A percentile compares a stretch with the other conserved stretches of the same genome.
Conservation (phyloP, 768 basidiomycete genomes). For the Inosperma sp. region DNA sequence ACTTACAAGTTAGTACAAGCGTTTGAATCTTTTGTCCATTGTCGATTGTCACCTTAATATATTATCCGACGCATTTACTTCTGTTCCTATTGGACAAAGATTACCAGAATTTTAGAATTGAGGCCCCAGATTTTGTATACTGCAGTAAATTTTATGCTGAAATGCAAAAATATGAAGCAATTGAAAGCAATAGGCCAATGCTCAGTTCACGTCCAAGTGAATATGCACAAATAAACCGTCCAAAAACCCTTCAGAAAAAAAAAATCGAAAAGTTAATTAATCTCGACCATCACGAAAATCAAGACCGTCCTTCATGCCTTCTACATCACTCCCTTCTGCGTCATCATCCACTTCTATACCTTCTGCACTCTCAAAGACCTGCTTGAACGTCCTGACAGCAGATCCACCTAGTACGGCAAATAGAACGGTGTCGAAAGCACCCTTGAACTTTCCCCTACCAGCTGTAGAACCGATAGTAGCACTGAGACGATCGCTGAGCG, state of each 20-base stretch:
- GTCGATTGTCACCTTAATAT: too few species aligned
- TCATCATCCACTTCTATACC: constrained; percentile 15
- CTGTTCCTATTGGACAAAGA: too few species aligned
- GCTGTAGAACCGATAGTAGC: neutral
- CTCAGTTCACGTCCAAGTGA: too few species aligned
- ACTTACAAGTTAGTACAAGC: too few species aligned
- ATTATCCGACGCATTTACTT: too few species aligned
- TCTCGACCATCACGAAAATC: neutral
- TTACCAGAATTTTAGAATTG: too few species aligned
- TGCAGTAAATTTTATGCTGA: too few species aligned
- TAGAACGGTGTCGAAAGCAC: constrained; percentile 56
- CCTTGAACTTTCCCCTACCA: constrained; percentile 33
- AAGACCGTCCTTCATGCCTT: constrained; percentile 7
- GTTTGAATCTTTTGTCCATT: too few species aligned
- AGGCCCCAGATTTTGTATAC: too few species aligned
- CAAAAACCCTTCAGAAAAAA: neutral
- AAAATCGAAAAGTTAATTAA: neutral
- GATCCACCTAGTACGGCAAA: constrained; percentile 52
- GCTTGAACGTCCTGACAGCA: constrained; percentile 28
- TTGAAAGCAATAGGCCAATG: too few species aligned
- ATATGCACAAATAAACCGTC: too few species aligned
- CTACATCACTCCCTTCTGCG: constrained; percentile 13
- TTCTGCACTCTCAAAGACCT: constrained; percentile 16
- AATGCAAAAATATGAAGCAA: too few species aligned
- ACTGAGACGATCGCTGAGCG: neutral